Conservation (phyloP, 805 yeast species). For the Sugiyamaella marilandica region DNA sequence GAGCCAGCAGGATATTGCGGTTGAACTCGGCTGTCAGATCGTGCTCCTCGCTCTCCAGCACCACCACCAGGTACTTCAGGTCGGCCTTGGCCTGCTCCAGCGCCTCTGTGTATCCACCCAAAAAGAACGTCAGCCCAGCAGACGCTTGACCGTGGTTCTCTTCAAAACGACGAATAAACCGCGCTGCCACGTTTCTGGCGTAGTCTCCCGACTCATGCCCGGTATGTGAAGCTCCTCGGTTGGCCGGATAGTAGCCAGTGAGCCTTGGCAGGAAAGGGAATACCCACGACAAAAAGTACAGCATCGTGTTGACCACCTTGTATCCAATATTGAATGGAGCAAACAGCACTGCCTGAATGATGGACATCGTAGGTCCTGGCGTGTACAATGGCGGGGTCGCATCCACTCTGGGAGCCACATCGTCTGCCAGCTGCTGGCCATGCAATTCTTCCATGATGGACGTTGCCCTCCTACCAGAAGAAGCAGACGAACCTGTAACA, state of each 20-base stretch:
- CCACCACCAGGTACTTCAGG: slow-evolving; percentile 67
- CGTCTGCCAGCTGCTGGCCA: slow-evolving; percentile 23
- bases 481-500: not conserved
- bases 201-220: slow-evolving; percentile 38
- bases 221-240: slow-evolving; percentile 35
- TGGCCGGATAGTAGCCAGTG: slow-evolving; percentile 36
- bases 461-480: slow-evolving; percentile 6
- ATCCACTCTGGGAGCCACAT: slow-evolving; percentile 31
- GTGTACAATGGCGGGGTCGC: slow-evolving; percentile 26
- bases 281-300: slow-evolving; percentile 28
- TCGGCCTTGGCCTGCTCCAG: slow-evolving; percentile 63
- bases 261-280: slow-evolving; percentile 38
- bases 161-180: slow-evolving; percentile 49
- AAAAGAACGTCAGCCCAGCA: slow-evolving; percentile 40
- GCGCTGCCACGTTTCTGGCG: slow-evolving; percentile 50
- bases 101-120: slow-evolving; percentile 79
- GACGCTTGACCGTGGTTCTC: slow-evolving; percentile 35
- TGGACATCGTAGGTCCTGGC: slow-evolving; percentile 21
- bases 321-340: slow-evolving; percentile 34
- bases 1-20: slow-evolving; percentile 47
- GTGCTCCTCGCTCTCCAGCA: slow-evolving; percentile 67
- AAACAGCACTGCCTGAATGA: slow-evolving; percentile 30
- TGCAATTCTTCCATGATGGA: slow-evolving; percentile 29
- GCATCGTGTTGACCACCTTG: slow-evolving; percentile 27
- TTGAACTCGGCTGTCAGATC: slow-evolving; percentile 56